Conservation (phyloP, 768 basidiomycete species). For the Termitomyces sp. region DNA sequence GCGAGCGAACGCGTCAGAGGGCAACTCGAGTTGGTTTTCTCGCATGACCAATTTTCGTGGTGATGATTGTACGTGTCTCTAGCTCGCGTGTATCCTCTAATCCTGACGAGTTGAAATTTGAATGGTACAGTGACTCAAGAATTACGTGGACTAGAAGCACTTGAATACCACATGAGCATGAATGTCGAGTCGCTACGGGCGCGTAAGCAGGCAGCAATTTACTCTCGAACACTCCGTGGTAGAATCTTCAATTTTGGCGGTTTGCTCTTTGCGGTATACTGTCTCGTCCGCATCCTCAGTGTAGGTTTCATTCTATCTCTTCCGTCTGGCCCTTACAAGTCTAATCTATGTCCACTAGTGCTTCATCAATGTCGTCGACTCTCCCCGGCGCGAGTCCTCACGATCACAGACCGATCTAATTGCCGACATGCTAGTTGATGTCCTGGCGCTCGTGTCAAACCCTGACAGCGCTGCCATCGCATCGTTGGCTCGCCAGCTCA, state of each 20-base stretch:
- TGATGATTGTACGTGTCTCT: slow-evolving; percentile 30
- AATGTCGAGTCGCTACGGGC: slow-evolving; percentile 50
- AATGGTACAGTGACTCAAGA: slow-evolving; percentile 44
- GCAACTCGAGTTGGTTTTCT: slow-evolving; percentile 42
- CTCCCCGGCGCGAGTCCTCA: slow-evolving; percentile 23
- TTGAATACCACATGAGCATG: slow-evolving; percentile 64
- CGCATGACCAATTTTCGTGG: slow-evolving; percentile 51
- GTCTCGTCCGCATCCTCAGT: slow-evolving; percentile 55
- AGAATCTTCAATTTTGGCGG: slow-evolving; percentile 43
- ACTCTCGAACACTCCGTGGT: slow-evolving; percentile 53
- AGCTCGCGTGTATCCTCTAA: background rate
- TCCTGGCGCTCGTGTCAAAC: slow-evolving; percentile 24
- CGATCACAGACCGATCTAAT: slow-evolving; percentile 21
- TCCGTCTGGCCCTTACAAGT: background rate
- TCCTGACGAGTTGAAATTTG: background rate
- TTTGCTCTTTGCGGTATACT: slow-evolving; percentile 63
- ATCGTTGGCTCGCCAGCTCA: slow-evolving; percentile 45
- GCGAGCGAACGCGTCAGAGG: slow-evolving; percentile 22
- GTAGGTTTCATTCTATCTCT: slow-evolving; percentile 35
- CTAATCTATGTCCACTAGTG: slow-evolving; percentile 29
- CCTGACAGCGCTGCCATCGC: slow-evolving; percentile 32
- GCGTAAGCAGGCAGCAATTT: slow-evolving; percentile 46
- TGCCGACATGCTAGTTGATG: slow-evolving; percentile 39
- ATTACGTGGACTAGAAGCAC: slow-evolving; percentile 57
- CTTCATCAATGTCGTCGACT: slow-evolving; percentile 47